Percentiles rank a stretch among this genome's conserved stretches.
phyloP scores from a whole-genome alignment of 257 asterid genomes.

The Perilla frutescens region DNA sequence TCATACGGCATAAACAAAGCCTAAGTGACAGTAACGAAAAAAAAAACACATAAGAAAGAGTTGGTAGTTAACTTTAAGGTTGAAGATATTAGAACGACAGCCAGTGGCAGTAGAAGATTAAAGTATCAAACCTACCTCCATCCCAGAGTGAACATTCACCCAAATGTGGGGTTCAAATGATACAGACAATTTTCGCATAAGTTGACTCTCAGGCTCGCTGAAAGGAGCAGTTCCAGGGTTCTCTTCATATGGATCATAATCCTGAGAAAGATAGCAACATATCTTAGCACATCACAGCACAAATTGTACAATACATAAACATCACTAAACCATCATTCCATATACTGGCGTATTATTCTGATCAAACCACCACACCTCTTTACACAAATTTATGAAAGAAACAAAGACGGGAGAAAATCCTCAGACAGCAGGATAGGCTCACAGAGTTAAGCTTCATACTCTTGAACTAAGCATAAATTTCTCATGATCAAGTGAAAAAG shows the following conservation, averaged over 20 bases:
- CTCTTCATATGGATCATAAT: constrained; percentile 96
- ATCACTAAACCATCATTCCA: constrained; percentile 13
- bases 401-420: background rate
- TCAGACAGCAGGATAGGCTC: constrained; percentile 12
- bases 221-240: constrained; percentile 91
- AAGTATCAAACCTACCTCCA: constrained; percentile 72
- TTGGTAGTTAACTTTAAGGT: constrained; percentile 5
- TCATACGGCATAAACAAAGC: constrained; percentile 98
- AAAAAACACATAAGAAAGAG: constrained; percentile 25
- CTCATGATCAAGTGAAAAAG: constrained; percentile 22
- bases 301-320: constrained; percentile 9
- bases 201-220: constrained; percentile 96
- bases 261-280: constrained; percentile 54
- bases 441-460: constrained; percentile 18
- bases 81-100: constrained; percentile 10
- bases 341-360: background rate
- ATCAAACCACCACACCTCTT: background rate
- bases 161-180: constrained; percentile 96
- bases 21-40: constrained; percentile 42
- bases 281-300: constrained; percentile 31
- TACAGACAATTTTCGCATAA: constrained; percentile 77
- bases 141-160: constrained; percentile 99
- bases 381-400: constrained; percentile 11
- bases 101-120: constrained; percentile 28
- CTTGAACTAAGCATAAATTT: constrained; percentile 16